A percentile compares a stretch with the other conserved stretches of the same genome.
Conservation (phyloP, 1,139 yeast genomes). For the Diutina mesorugosa region DNA sequence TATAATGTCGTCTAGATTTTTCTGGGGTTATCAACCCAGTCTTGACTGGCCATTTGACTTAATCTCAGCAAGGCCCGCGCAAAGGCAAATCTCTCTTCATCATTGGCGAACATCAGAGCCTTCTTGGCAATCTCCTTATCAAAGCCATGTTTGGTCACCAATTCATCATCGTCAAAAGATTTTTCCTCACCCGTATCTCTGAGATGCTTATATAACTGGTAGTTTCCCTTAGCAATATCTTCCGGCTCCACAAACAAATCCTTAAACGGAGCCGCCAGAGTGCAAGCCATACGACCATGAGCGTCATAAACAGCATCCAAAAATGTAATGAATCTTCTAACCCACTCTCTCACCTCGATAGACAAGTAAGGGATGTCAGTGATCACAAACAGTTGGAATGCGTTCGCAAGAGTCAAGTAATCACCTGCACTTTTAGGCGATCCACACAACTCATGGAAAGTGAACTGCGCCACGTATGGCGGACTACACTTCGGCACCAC, state of each 20-base stretch:
- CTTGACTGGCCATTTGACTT: slow-evolving; percentile 87
- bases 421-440: slow-evolving; percentile 91
- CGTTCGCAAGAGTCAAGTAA: slow-evolving; percentile 70
- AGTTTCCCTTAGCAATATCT: slow-evolving; percentile 39
- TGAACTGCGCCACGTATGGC: slow-evolving; percentile 77
- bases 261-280: slow-evolving; percentile 75
- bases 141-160: slow-evolving; percentile 61
- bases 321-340: slow-evolving; percentile 84
- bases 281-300: slow-evolving; percentile 76
- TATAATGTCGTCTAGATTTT: not conserved
- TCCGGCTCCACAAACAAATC: slow-evolving; percentile 82
- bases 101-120: slow-evolving; percentile 71
- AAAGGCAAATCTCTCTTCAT: slow-evolving; percentile 93
- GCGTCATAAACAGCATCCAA: slow-evolving; percentile 91
- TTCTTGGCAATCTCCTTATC: slow-evolving; percentile 64
- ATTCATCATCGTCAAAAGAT: slow-evolving; percentile 41
- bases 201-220: slow-evolving; percentile 29
- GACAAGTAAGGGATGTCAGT: slow-evolving; percentile 88
- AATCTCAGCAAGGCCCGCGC: slow-evolving; percentile 87
- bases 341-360: slow-evolving; percentile 65
- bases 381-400: slow-evolving; percentile 64
- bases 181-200: slow-evolving; percentile 21
- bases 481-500: slow-evolving; percentile 65
- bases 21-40: slow-evolving; percentile 53
- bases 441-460: slow-evolving; percentile 79